Conservation (phyloP, 2,329 filamentous ascomycete species). For the Arthrobotrys sphaeroides region DNA sequence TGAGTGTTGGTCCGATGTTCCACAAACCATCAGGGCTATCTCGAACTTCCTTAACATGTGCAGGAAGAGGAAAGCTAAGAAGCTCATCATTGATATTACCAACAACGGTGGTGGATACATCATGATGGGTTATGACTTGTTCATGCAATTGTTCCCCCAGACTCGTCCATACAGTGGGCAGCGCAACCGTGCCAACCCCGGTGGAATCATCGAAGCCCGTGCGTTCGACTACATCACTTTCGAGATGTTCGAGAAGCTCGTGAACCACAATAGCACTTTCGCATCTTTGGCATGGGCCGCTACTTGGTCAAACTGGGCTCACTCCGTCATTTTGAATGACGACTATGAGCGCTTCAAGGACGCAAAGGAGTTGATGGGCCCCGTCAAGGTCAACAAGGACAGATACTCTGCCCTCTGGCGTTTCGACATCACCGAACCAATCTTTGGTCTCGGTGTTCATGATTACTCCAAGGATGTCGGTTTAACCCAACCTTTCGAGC, state of each 20-base stretch:
- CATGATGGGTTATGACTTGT: constrained; percentile 71
- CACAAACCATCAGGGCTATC: constrained; percentile 34
- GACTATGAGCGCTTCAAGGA: constrained; percentile 61
- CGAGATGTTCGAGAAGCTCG: constrained; percentile 65
- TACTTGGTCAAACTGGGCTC: constrained; percentile 61
- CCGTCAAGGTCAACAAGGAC: constrained; percentile 65
- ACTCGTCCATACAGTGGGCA: not conserved
- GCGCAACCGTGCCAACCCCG: constrained; percentile 61
- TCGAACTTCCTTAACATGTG: constrained; percentile 50
- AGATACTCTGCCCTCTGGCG: constrained; percentile 60
- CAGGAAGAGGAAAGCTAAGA: constrained; percentile 67
- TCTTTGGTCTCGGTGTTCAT: constrained; percentile 66
- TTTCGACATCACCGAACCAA: constrained; percentile 63
- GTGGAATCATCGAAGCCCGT: constrained; percentile 61
- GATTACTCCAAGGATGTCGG: constrained; percentile 64
- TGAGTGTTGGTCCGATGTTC: constrained; percentile 42
- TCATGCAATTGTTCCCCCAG: constrained; percentile 62
- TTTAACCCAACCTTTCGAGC: constrained; percentile 65
- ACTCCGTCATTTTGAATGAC: constrained; percentile 60
- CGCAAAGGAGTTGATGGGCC: constrained; percentile 67
- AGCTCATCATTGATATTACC: constrained; percentile 70
- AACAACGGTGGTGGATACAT: constrained; percentile 70
- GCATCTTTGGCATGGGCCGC: constrained; percentile 63
- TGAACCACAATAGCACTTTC: constrained; percentile 55
- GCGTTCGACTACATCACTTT: constrained; percentile 65